Percentiles rank a stretch among this genome's conserved stretches.
Evolutionary conservation across 371 early-diverging fungal species (phyloP).

Genomic region (Mortierella sp.): DNA sequence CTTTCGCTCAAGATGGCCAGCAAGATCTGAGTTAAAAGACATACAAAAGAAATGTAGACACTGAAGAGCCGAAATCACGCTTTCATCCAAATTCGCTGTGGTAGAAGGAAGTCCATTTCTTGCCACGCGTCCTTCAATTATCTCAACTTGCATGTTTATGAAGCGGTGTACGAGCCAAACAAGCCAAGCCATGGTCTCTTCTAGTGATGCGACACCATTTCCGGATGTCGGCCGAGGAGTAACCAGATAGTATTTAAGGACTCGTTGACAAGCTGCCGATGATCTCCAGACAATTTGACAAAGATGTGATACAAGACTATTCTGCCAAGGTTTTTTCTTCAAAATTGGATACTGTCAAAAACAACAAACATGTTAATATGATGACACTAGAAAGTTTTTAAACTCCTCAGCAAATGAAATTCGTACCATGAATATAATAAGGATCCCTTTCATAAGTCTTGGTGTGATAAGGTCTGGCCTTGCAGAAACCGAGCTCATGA

Average conservation of each 20-base stretch:
- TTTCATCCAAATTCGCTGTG: constrained; percentile 44
- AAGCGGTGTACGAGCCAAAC: constrained; percentile 54
- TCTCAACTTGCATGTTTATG: constrained; percentile 47
- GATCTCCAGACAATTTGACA: constrained; percentile 54
- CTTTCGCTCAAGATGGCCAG: too few species aligned
- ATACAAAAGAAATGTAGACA: constrained; percentile 50
- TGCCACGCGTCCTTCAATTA: constrained; percentile 37
- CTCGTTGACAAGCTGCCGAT: constrained; percentile 34
- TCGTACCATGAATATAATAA: constrained; percentile 57
- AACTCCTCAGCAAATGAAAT: not conserved
- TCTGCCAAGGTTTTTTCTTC: constrained; percentile 51
- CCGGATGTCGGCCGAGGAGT: constrained; percentile 45
- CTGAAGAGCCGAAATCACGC: constrained; percentile 43
- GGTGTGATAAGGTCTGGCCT: constrained; percentile 50
- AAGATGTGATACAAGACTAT: constrained; percentile 40
- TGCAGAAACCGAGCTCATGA: constrained; percentile 53
- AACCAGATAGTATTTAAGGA: constrained; percentile 46
- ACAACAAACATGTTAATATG: not conserved
- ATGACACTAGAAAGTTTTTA: too few species aligned
- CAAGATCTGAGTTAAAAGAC: not conserved
- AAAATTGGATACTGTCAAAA: constrained; percentile 42
- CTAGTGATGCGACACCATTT: constrained; percentile 41
- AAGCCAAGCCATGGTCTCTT: constrained; percentile 57
- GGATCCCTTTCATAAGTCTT: constrained; percentile 51
- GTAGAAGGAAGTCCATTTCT: constrained; percentile 37